Percentiles rank a stretch among this genome's conserved stretches.
Evolutionary conservation across 805 yeast genomes (phyloP).

Genomic region (Starmerella riodocensis): DNA sequence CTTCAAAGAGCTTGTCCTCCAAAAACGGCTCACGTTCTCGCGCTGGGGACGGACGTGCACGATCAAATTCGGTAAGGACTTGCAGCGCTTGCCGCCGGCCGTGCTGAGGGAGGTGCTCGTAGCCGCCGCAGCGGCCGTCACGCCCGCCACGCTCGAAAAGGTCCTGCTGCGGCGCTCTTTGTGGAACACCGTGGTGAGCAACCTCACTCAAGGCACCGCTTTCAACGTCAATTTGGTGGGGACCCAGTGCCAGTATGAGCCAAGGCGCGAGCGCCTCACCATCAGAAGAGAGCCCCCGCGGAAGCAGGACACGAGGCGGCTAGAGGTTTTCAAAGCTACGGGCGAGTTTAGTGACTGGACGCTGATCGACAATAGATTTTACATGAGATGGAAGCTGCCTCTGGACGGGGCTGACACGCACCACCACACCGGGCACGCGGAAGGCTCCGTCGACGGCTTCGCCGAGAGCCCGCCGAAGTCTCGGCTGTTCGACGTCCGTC

Average conservation of each 20-base stretch:
- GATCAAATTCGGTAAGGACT: conserved; percentile 2
- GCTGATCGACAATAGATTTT: conserved; percentile 19
- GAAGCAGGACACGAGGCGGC: too few species aligned
- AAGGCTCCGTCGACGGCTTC: too few species aligned
- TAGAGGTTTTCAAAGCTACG: conserved; percentile 7
- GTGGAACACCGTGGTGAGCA: not conserved
- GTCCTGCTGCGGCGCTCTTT: conserved; percentile 10
- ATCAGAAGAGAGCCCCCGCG: too few species aligned
- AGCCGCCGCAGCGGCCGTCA: conserved; percentile 12
- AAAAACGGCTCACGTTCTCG: not conserved
- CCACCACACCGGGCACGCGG: too few species aligned
- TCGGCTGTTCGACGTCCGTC: too few species aligned
- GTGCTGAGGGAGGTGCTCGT: conserved; percentile 10
- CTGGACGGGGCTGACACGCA: too few species aligned
- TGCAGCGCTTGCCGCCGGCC: conserved; percentile 7
- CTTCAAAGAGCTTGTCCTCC: conserved; percentile 1
- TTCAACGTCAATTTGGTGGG: too few species aligned
- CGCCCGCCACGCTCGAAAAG: conserved; percentile 12
- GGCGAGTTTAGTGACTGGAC: conserved; percentile 18
- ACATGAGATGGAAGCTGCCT: conserved; percentile 18
- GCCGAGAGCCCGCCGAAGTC: too few species aligned
- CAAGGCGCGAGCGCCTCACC: too few species aligned
- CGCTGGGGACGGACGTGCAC: not conserved
- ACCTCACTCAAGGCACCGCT: too few species aligned
- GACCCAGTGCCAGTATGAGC: too few species aligned